Evolutionary conservation across 495 filamentous ascomycete species (phyloP).

Genomic region (Tuber indicum): DNA sequence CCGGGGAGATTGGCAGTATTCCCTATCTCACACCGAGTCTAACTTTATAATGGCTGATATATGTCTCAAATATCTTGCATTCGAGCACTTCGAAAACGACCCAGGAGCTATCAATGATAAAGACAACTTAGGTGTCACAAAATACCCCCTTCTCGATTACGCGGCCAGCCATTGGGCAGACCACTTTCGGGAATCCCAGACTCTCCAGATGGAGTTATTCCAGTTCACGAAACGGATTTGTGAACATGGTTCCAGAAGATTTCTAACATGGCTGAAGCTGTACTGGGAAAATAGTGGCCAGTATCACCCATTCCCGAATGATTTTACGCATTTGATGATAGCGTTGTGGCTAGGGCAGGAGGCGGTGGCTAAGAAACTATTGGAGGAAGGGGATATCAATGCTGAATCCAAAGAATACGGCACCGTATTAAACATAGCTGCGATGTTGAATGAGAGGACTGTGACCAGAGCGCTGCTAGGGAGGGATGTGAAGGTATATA

Average conservation of each 20-base stretch:
- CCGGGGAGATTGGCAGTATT: slow-evolving; percentile 8
- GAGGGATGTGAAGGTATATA: too few species aligned
- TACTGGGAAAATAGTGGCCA: neutral
- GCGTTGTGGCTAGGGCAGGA: too few species aligned
- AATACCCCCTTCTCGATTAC: too few species aligned
- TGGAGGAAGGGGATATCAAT: too few species aligned
- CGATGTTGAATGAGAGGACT: too few species aligned
- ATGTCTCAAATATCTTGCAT: slow-evolving; percentile 16
- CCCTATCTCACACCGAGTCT: slow-evolving; percentile 7
- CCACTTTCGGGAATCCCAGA: slow-evolving; percentile 6
- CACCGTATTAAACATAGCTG: too few species aligned
- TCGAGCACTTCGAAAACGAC: slow-evolving; percentile 6
- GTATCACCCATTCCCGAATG: too few species aligned
- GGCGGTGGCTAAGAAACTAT: too few species aligned
- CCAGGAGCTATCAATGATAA: slow-evolving; percentile 1
- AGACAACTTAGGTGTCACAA: neutral
- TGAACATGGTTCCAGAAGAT: neutral
- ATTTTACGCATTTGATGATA: too few species aligned
- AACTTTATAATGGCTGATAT: slow-evolving; percentile 12
- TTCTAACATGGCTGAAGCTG: slow-evolving; percentile 17
- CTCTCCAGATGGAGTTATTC: neutral
- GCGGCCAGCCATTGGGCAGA: too few species aligned
- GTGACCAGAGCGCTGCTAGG: too few species aligned
- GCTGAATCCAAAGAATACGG: too few species aligned
- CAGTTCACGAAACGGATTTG: neutral